A percentile compares a stretch with the other conserved stretches of the same genome.
Conservation (phyloP, 768 basidiomycete species). For the Auriculariales sp. region DNA sequence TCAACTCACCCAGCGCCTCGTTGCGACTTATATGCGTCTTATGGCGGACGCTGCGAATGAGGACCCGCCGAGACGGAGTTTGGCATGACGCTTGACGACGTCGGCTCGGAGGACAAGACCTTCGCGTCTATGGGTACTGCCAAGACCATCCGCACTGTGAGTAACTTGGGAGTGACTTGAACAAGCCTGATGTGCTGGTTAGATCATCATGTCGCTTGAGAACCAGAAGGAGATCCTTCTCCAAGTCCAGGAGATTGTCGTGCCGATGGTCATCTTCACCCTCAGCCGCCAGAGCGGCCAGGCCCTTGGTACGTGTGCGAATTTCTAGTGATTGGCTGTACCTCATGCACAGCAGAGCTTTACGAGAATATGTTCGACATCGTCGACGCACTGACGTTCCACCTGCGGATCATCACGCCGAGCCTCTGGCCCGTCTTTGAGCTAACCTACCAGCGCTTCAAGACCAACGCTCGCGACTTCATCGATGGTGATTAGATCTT, state of each 20-base stretch:
- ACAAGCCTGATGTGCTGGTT: conserved; percentile 3
- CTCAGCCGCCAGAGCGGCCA: conserved; percentile 40
- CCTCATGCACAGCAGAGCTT: conserved; percentile 36
- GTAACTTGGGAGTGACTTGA: conserved; percentile 12
- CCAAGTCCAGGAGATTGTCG: conserved; percentile 69
- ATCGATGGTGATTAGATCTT: conserved; percentile 56
- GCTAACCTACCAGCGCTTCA: conserved; percentile 69
- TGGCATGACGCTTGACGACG: conserved; percentile 30
- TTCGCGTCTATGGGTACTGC: conserved; percentile 79
- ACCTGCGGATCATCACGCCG: conserved; percentile 56
- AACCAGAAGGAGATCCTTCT: conserved; percentile 57
- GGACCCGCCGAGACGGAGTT: conserved; percentile 36
- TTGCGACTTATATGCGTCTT: conserved; percentile 70
- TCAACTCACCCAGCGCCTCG: conserved; percentile 63
- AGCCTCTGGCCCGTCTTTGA: conserved; percentile 84
- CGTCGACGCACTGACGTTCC: conserved; percentile 75
- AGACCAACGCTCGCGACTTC: conserved; percentile 72
- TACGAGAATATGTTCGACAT: conserved; percentile 82
- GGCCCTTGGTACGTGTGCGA: conserved; percentile 42
- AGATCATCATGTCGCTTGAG: conserved; percentile 69
- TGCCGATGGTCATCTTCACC: conserved; percentile 64
- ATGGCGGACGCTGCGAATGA: conserved; percentile 45
- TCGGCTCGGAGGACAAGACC: conserved; percentile 70
- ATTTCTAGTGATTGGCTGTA: background rate
- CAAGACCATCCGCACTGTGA: conserved; percentile 68